Evolutionary conservation across 805 yeast genomes (phyloP).

Genomic region (Lachancea lanzarotensis): DNA sequence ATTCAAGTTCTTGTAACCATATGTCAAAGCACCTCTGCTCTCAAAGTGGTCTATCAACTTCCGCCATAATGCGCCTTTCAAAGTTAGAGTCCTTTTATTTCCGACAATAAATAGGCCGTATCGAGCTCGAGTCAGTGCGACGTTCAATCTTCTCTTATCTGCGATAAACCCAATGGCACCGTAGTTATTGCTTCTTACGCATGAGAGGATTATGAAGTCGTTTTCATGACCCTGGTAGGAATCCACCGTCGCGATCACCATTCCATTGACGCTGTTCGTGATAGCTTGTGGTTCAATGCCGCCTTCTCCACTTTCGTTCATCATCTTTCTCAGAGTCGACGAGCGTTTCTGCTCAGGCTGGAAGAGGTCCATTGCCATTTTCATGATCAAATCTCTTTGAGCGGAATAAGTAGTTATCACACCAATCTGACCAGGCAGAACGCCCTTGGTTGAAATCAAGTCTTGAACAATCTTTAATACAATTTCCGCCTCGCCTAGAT

Average conservation of each 20-base stretch:
- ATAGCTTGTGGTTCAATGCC: not conserved
- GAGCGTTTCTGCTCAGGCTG: not conserved
- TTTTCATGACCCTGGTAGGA: constrained; percentile 2
- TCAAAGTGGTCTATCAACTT: not conserved
- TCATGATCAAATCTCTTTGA: constrained; percentile 52
- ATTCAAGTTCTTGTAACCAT: too few species aligned
- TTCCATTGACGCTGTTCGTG: not conserved
- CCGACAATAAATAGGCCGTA: not conserved
- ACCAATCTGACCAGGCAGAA: constrained; percentile 43
- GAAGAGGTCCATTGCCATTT: constrained; percentile 37
- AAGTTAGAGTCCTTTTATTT: not conserved
- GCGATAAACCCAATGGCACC: not conserved
- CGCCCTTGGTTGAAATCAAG: constrained; percentile 43
- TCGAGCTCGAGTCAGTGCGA: constrained; percentile 2
- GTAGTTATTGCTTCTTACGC: not conserved
- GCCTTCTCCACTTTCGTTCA: not conserved
- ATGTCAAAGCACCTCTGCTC: not conserved
- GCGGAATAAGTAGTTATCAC: constrained; percentile 61
- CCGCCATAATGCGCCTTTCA: not conserved
- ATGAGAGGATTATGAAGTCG: not conserved
- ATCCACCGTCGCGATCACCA: not conserved
- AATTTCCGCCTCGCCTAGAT: constrained; percentile 41
- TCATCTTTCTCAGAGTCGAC: not conserved
- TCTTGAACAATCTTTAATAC: constrained; percentile 39
- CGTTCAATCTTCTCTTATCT: constrained; percentile 1